Evolutionary conservation across 768 basidiomycete genomes (phyloP), one percentile per base, ranked within the genome.

Genomic region (Boletus edulis): DNA sequence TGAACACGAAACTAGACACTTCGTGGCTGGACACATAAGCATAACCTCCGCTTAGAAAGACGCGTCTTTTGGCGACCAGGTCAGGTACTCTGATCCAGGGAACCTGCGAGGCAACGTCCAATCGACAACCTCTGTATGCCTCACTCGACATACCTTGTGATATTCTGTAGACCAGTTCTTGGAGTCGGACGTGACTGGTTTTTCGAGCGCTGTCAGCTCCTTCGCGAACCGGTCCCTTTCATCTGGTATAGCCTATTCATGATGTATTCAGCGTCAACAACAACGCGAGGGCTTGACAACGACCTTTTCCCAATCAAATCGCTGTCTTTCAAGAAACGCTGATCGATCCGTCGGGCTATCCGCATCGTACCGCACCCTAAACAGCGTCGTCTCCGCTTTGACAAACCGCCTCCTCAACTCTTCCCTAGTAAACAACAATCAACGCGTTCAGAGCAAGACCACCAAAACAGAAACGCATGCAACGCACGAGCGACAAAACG

Each of bases 51-150:
- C 78, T 79, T 38, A 99, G 74, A 57, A 91, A 84, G 1, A 98
- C 91, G 43, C 78, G 80, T 18, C 96, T 78, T 65, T 80, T 84
- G 56, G 87, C 88, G 9, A 99, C 89, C 2, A 99, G 81, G 70
- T 97, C 94, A 6, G 93, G 92, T 3, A 98, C 95, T 57, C 87
- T 85, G 13, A 89, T 94, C 97, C 97, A 99, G 69, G 82, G 86
- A n/a, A 98, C 94, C 94, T 97, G 46, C 10, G 5, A 32, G n/a
- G 17, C 11, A 46, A 46, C 17, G 31, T 32, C 45, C 10, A 39
- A 41, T 40, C 32, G 39, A 39, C 18, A 39, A 27, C 5, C 8
- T 8, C 38, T 5, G 29, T 39, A 24, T 12, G 29, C 20, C 37
- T 18, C 34, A 11, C 43, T 27, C 11, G 37, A 50, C 66, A 10